Evolutionary conservation across 2,329 filamentous ascomycete species (phyloP), one percentile per base, ranked within the genome.

Genomic region (Hypoxylon sp.): DNA sequence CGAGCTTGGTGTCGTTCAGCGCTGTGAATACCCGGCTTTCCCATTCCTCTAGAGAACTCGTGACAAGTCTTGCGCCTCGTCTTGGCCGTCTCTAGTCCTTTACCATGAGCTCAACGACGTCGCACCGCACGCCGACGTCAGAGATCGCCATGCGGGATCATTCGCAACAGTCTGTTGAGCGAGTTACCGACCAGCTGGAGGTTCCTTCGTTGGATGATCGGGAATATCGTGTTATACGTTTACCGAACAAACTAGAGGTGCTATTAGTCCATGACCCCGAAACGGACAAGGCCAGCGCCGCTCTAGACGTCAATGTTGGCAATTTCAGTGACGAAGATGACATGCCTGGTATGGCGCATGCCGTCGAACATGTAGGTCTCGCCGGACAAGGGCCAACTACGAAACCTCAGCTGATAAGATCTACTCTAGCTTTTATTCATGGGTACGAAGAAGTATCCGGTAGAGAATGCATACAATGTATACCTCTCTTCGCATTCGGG

Each of bases 381-480:
- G 13, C 23, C 19, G 28, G 52, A 38, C 32, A 34, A 43, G 17
- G 32, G 32, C 23, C 53, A 21, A 36, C 46, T n/a, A 1, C 19
- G 9, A 53, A 30, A 5, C 11, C 28, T 36, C 51, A 19, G 17
- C 59, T 74, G 43, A 75, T 58, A 58, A 45, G 13, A 53, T 14
- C 45, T 25, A 63, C 6, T 68, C 14, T 72, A 90, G 86, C 83
- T 98, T 71, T 84, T 99, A 23, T 99, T 99, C 83, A 98, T 99
- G 96, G 96, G 96, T 53, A 99, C 96, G 6, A 91, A 97, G 80
- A 99, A 98, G 88, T 99, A 96, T 76, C 96, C 96, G 0, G 88
- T 91, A 78, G 95, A 98, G 81, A 98, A 99, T 80, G 95, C 92
- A 71, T 99, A 99, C 84, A 93, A 93, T 76, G 91, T 95, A 78